Conservation (phyloP, 2,329 filamentous ascomycete genomes). For the Phyllosticta capitalensis region DNA sequence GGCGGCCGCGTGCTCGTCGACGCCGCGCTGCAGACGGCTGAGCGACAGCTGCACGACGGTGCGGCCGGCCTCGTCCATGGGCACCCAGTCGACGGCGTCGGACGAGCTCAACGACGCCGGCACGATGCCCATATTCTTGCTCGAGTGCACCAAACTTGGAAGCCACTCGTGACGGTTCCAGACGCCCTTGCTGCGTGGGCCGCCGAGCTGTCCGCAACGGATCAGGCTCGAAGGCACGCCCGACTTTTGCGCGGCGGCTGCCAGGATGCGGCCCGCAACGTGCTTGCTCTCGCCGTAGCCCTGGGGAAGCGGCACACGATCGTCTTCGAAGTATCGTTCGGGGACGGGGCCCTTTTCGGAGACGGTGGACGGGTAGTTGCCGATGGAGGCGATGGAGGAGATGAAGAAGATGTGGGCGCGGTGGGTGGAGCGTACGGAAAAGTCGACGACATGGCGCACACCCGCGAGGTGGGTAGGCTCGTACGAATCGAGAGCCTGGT, state of each 20-base stretch:
- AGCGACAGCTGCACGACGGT: slow-evolving; percentile 1
- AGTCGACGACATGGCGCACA: slow-evolving; percentile 25
- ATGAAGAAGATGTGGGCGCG: slow-evolving; percentile 27
- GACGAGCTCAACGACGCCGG: slow-evolving; percentile 14
- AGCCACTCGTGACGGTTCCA: slow-evolving; percentile 23
- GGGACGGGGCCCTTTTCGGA: slow-evolving; percentile 18
- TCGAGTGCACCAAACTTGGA: slow-evolving; percentile 17
- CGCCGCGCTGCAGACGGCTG: neutral
- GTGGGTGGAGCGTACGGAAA: slow-evolving; percentile 18
- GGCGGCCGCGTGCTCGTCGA: neutral
- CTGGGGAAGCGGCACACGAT: slow-evolving; percentile 19
- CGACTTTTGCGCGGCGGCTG: slow-evolving; percentile 20
- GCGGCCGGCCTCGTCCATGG: slow-evolving; percentile 10
- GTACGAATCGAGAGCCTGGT: slow-evolving; percentile 22
- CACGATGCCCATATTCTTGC: slow-evolving; percentile 15
- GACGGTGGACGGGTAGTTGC: slow-evolving; percentile 14
- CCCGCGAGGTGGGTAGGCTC: slow-evolving; percentile 22
- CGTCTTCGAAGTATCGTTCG: slow-evolving; percentile 21
- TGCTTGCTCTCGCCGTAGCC: slow-evolving; percentile 33
- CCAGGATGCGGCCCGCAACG: slow-evolving; percentile 24
- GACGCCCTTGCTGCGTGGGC: slow-evolving; percentile 16
- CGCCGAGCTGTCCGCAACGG: slow-evolving; percentile 24
- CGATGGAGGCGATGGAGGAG: slow-evolving; percentile 28
- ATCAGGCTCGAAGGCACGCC: slow-evolving; percentile 17
- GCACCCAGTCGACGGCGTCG: slow-evolving; percentile 20